These are phyloP conservation scores for Solanum dulcamara DNA, from an alignment of 257 asterid species.

Conservation along the genomic window DNA sequence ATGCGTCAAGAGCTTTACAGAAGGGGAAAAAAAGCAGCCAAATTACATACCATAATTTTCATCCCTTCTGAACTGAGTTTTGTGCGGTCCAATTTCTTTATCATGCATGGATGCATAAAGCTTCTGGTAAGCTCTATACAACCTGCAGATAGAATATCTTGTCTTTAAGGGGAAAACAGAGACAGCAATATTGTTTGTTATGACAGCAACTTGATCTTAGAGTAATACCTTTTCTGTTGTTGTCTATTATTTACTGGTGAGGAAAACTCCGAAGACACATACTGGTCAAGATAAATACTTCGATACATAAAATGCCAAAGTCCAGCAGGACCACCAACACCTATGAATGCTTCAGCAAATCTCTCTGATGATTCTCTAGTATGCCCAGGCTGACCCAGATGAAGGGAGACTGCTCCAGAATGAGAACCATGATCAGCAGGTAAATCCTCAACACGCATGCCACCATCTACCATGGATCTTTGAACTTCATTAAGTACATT, in stretches of 20 bases:
- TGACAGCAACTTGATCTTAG: slow-evolving; percentile 1
- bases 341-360: slow-evolving; percentile 26
- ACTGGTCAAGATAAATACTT: slow-evolving; percentile 77
- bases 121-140: slow-evolving; percentile 76
- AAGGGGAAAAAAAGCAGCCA: not conserved
- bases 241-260: slow-evolving; percentile 60
- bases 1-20: not conserved
- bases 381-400: slow-evolving; percentile 44
- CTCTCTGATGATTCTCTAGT: slow-evolving; percentile 39
- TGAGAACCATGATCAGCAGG: slow-evolving; percentile 45
- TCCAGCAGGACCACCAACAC: slow-evolving; percentile 92
- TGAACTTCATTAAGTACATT: slow-evolving; percentile 85
- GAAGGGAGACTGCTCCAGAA: slow-evolving; percentile 44
- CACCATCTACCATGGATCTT: slow-evolving; percentile 77
- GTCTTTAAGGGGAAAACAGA: not conserved
- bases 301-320: slow-evolving; percentile 96
- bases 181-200: not conserved
- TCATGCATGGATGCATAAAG: slow-evolving; percentile 83
- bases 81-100: slow-evolving; percentile 74
- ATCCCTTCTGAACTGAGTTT: slow-evolving; percentile 93
- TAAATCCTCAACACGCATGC: slow-evolving; percentile 78
- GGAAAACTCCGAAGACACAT: slow-evolving; percentile 86
- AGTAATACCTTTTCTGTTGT: slow-evolving; percentile 74
- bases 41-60: slow-evolving; percentile 60
- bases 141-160: slow-evolving; percentile 30